A percentile compares a stretch with the other conserved stretches of the same genome.
Conservation (phyloP, 257 asterid species). For the Handroanthus guayacan region DNA sequence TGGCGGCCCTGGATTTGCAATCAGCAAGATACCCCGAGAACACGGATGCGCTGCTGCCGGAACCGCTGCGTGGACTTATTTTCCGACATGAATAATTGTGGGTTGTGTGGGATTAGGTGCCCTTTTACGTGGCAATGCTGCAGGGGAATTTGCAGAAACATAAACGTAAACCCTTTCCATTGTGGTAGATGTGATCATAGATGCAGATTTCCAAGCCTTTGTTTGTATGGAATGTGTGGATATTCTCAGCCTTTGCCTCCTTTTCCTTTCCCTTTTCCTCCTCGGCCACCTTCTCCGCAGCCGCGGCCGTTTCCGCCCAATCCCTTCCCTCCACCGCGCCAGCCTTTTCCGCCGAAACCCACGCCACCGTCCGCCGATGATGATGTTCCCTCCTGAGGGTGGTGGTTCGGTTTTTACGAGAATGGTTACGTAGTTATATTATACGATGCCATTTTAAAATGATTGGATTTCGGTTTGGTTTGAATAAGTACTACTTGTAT, state of each 20-base stretch:
- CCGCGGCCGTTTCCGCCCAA: conserved; percentile 33
- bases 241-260: conserved; percentile 65
- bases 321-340: neutral
- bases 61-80: conserved; percentile 67
- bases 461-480: no score
- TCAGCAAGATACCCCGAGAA: conserved; percentile 37
- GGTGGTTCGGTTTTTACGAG: neutral
- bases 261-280: conserved; percentile 52
- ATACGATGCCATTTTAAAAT: no score
- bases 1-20: conserved; percentile 73
- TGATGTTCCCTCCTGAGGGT: conserved; percentile 5
- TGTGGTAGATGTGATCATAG: conserved; percentile 63
- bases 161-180: conserved; percentile 55
- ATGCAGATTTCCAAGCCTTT: conserved; percentile 52
- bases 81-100: conserved; percentile 69
- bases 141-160: conserved; percentile 54
- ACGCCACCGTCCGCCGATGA: neutral
- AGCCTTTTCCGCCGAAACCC: neutral
- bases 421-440: no score
- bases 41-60: conserved; percentile 54
- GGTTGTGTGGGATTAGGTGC: conserved; percentile 67
- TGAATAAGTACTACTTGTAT: no score
- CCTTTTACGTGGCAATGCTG: conserved; percentile 76
- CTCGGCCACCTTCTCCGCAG: conserved; percentile 39
- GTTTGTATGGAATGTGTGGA: conserved; percentile 67